Evolutionary conservation across 768 basidiomycete genomes (phyloP), one percentile per base, ranked within the genome.

Genomic region (Boletus eberwhitei): DNA sequence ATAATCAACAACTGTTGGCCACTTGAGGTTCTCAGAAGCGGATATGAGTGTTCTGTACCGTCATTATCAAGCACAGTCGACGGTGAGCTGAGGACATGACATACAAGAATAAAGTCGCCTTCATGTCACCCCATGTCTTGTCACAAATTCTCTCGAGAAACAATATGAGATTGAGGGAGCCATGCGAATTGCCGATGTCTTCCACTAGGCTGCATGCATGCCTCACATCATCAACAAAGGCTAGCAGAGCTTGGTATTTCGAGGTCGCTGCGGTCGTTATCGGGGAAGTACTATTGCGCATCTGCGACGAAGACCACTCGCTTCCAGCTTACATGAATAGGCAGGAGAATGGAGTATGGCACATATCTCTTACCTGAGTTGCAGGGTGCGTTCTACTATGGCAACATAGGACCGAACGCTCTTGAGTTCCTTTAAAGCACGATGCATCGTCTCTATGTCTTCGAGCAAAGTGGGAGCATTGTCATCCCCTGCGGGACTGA

Each of bases 1-100:
- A 63, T 90, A 93, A 60, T 91, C 80, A 0, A 93, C 79, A 17
- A 80, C 75, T 59, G 78, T 77, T 2, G 96, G 96, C 96, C 96
- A 98, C n/a, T 84, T 79, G 24, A 98, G 70, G 43, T 75, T 77
- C 69, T 95, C 93, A 1, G 89, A 79, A 14, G 82, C 79, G 26
- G 74, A 70, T 21, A 85, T 71, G 22, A 98, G 74, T 5, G 77
- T 69, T 19, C 94, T 96, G 50, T 8, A 29, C 44, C 6, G 31
- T 12, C 47, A 37, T 39, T n/a, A 39, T 51, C 32, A 55, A 13
- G 38, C 8, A 37, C 26, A 34, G 24, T 43, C 29, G 22, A 46
- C 17, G 54, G 6, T 37, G 16, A 26, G 19, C 48, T 7, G 36
- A 53, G 37, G 12, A 54, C 4, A 44, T 24, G 24, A 77, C 83